Conservation (phyloP, 1,284 basidiomycete species). For the Cutaneotrichosporon mucoides region DNA sequence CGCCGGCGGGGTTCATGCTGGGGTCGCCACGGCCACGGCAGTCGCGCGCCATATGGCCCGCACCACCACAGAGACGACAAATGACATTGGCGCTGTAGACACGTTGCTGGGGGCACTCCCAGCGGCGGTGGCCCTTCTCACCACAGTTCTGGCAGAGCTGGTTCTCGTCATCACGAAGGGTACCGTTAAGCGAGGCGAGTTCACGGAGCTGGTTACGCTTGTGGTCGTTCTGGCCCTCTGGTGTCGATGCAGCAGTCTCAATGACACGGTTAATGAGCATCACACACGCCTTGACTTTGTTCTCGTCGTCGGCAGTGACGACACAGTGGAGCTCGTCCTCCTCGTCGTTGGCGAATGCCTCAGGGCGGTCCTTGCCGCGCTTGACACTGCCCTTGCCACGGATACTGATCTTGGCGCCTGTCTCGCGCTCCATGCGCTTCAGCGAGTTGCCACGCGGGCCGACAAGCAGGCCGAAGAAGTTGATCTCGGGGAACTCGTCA, state of each 20-base stretch:
- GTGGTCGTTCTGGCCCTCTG: constrained; percentile 99
- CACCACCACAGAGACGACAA: constrained; percentile 90
- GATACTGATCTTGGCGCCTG: constrained; percentile 97
- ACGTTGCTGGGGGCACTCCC: constrained; percentile 92
- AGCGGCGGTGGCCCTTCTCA: constrained; percentile 78
- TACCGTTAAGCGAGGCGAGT: constrained; percentile 95
- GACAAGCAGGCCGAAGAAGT: constrained; percentile 97
- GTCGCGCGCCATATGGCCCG: constrained; percentile 93
- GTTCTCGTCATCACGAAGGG: constrained; percentile 98
- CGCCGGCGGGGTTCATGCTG: constrained; percentile 19
- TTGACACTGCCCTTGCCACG: constrained; percentile 98
- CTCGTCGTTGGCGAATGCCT: constrained; percentile 89
- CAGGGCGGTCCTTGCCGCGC: constrained; percentile 92
- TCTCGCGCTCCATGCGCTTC: constrained; percentile 99
- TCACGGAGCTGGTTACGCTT: constrained; percentile 99
- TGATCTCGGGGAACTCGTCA: constrained; percentile 99
- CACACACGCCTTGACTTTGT: constrained; percentile 86
- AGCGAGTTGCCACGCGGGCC: constrained; percentile 97
- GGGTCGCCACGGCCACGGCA: constrained; percentile 62
- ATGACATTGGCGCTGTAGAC: constrained; percentile 98
- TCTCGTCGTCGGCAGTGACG: constrained; percentile 86
- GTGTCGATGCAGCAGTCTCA: constrained; percentile 96
- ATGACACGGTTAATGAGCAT: constrained; percentile 96
- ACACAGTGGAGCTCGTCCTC: constrained; percentile 99
- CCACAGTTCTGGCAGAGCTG: constrained; percentile 99